These are phyloP conservation scores for Eucalyptus regnans DNA, from an alignment of 345 rosid genomes.

Conservation along the genomic window DNA sequence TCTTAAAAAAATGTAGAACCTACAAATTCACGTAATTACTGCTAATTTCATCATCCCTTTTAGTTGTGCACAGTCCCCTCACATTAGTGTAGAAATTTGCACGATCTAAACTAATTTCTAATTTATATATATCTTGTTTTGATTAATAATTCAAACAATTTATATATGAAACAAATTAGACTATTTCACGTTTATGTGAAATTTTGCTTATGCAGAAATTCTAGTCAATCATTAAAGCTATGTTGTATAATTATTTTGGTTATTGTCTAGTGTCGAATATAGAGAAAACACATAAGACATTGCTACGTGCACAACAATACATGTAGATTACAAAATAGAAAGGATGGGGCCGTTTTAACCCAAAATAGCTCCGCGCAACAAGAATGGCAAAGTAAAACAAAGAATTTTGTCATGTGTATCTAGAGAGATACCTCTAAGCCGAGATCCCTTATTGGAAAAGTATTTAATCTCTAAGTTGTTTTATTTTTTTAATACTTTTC, in stretches of 20 bases:
- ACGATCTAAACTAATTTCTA: background rate
- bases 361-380: background rate
- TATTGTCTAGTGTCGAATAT: background rate
- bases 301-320: background rate
- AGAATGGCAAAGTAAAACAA: background rate
- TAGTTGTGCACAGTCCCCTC: background rate
- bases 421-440: background rate
- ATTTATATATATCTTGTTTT: background rate
- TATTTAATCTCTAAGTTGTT: background rate
- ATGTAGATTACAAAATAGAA: background rate
- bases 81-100: background rate
- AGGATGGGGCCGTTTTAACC: background rate
- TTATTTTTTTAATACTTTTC: background rate
- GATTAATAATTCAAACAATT: background rate
- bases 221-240: background rate
- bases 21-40: background rate
- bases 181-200: background rate
- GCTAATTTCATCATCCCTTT: background rate
- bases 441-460: background rate
- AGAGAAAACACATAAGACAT: background rate
- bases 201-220: background rate
- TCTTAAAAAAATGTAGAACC: background rate
- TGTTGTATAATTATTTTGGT: background rate
- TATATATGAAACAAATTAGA: background rate
- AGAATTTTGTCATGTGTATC: background rate